Percentiles rank a stretch among this genome's conserved stretches.
Evolutionary conservation across 2,329 filamentous ascomycete genomes (phyloP).

Genomic region (Diaporthe caulivora): DNA sequence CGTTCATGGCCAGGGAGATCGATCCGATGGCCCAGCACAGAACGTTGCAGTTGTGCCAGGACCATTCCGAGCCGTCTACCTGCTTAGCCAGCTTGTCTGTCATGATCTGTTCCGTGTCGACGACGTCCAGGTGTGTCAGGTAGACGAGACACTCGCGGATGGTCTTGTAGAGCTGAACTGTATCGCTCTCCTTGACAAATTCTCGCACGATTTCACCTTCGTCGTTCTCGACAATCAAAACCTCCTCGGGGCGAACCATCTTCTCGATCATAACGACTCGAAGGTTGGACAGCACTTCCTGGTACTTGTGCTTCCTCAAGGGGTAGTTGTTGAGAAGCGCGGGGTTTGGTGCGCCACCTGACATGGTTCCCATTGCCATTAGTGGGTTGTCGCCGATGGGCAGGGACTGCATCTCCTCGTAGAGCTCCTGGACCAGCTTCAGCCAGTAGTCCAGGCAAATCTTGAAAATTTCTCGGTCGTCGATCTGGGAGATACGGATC

Average conservation of each 20-base stretch:
- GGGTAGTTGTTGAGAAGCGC: slow-evolving; percentile 89
- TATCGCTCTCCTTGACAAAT: slow-evolving; percentile 99
- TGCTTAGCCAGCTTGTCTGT: slow-evolving; percentile 96
- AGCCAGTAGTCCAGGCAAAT: slow-evolving; percentile 99
- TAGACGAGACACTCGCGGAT: slow-evolving; percentile 98
- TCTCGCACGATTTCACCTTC: slow-evolving; percentile 99
- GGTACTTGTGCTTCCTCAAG: slow-evolving; percentile 97
- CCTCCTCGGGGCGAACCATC: slow-evolving; percentile 98
- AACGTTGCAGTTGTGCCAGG: slow-evolving; percentile 99
- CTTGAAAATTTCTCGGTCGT: slow-evolving; percentile 99
- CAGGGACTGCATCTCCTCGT: slow-evolving; percentile 98
- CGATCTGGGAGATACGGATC: slow-evolving; percentile 97
- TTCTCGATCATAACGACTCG: slow-evolving; percentile 99
- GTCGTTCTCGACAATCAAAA: slow-evolving; percentile 98
- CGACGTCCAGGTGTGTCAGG: slow-evolving; percentile 95
- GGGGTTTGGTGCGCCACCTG: slow-evolving; percentile 87
- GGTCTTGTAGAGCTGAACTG: slow-evolving; percentile 98
- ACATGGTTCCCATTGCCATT: slow-evolving; percentile 79
- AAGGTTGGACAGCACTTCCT: slow-evolving; percentile 91
- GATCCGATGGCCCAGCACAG: slow-evolving; percentile 99
- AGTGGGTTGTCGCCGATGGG: slow-evolving; percentile 96
- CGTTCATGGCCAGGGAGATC: slow-evolving; percentile 98
- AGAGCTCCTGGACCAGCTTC: slow-evolving; percentile 96
- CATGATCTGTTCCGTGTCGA: slow-evolving; percentile 99
- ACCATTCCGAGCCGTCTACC: slow-evolving; percentile 97